These are phyloP conservation scores for Stereocaulon alpinum DNA, from an alignment of 495 filamentous ascomycete genomes.

Conservation along the genomic window DNA sequence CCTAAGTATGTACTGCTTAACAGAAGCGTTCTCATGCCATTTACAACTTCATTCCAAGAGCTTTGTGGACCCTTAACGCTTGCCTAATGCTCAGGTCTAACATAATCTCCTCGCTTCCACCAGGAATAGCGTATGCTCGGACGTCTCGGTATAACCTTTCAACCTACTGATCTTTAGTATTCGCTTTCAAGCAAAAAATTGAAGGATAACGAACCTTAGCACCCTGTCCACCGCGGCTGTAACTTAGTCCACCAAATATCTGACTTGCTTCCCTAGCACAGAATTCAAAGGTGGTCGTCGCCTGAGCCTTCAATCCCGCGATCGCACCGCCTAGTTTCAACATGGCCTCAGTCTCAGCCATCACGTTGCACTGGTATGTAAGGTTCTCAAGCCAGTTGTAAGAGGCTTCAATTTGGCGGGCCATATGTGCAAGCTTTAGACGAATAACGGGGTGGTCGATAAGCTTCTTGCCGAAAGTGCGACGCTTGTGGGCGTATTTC, in stretches of 20 bases:
- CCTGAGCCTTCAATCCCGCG: slow-evolving; percentile 85
- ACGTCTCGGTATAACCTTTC: slow-evolving; percentile 94
- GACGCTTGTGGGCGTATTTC: slow-evolving; percentile 93
- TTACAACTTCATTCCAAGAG: slow-evolving; percentile 93
- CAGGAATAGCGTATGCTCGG: slow-evolving; percentile 94
- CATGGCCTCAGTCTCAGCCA: slow-evolving; percentile 94
- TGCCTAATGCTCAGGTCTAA: slow-evolving; percentile 92
- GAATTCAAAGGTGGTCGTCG: slow-evolving; percentile 89
- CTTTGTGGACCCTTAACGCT: slow-evolving; percentile 78
- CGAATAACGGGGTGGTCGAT: slow-evolving; percentile 97
- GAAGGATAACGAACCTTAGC: slow-evolving; percentile 48
- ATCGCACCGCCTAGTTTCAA: slow-evolving; percentile 90
- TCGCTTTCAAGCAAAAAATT: not conserved
- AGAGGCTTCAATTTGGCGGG: slow-evolving; percentile 88
- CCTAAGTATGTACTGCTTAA: not conserved
- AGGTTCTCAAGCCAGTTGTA: slow-evolving; percentile 98
- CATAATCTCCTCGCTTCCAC: slow-evolving; percentile 98
- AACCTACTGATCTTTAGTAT: slow-evolving; percentile 26
- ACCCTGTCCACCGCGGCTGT: slow-evolving; percentile 87
- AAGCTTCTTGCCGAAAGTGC: slow-evolving; percentile 89
- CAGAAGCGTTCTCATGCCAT: not conserved
- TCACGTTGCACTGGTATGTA: slow-evolving; percentile 82
- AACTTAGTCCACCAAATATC: slow-evolving; percentile 93
- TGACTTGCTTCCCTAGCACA: slow-evolving; percentile 93
- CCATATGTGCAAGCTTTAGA: slow-evolving; percentile 96